A percentile compares a stretch with the other conserved stretches of the same genome.
Evolutionary conservation across 1,139 yeast genomes (phyloP).

Genomic region (Tardiomyces blankii): DNA sequence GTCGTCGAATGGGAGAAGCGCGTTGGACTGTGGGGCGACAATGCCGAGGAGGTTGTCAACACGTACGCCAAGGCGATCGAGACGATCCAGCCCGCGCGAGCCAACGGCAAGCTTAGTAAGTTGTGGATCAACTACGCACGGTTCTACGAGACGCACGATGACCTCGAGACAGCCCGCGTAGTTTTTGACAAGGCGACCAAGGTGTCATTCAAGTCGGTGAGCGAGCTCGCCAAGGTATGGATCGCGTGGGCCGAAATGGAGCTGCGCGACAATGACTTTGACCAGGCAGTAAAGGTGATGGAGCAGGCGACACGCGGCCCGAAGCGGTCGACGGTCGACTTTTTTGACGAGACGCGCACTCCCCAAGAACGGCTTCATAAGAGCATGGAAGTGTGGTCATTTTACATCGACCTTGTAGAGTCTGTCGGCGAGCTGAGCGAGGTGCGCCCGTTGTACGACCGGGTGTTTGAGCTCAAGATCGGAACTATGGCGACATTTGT

Average conservation of each 20-base stretch:
- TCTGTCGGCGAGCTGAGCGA: conserved; percentile 39
- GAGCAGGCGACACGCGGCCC: conserved; percentile 42
- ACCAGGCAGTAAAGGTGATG: conserved; percentile 43
- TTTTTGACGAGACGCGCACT: conserved; percentile 34
- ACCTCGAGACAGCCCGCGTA: conserved; percentile 49
- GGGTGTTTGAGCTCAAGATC: conserved; percentile 47
- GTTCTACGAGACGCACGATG: conserved; percentile 46
- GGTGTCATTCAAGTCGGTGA: conserved; percentile 54
- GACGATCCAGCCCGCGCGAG: conserved; percentile 53
- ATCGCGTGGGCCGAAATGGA: conserved; percentile 64
- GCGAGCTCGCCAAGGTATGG: conserved; percentile 61
- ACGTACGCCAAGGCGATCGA: conserved; percentile 59
- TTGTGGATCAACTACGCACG: conserved; percentile 66
- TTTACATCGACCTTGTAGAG: conserved; percentile 65
- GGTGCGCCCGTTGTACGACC: conserved; percentile 44
- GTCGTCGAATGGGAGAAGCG: conserved; percentile 63
- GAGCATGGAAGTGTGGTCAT: conserved; percentile 58
- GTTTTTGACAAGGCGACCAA: conserved; percentile 56
- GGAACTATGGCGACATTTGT: conserved; percentile 61
- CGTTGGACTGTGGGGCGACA: conserved; percentile 32
- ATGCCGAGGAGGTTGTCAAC: conserved; percentile 32
- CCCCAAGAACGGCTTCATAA: conserved; percentile 52
- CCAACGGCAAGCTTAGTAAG: conserved; percentile 27
- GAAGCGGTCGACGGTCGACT: conserved; percentile 24
- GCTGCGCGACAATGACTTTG: conserved; percentile 38